Base-by-base conservation (phyloP, 129 eudicot genomes). In the Chrysanthemum makinoi region DNA sequence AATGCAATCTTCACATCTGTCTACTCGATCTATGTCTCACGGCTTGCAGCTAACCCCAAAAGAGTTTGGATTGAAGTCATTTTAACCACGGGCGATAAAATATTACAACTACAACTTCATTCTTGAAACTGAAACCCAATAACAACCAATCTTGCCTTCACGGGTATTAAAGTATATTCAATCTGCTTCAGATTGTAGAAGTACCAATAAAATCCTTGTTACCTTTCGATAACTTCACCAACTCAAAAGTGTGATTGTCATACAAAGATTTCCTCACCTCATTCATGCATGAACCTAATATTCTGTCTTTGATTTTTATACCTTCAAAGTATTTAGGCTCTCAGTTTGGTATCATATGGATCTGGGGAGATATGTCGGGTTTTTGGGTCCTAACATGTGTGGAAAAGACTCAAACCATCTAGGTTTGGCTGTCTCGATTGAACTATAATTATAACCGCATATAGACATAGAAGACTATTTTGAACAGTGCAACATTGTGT, bases 231-330 rank as follows among this genome's bases (percentile, higher is more conserved):
- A 16, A 16, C 13, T 66, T 66, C 57, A 66, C 55, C 17, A 44
- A 66, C 71, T 48, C 13, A 48, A 48, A 66, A 47, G 56, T 20
- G 71, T 66, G 22, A 66, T 47, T 47, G 39, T 66, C 13, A 35
- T 66, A 66, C 33, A 44, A 47, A 35, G 70, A 19, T 47, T 66
- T 66, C 54, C 24, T 18, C 35, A 11, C 56, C 48, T 47, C 70
- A 46, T 13, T 33, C 43, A 47, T 47, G 39, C 71, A 66, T 1
- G 43, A 66, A 66, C 43, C 57, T 18, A 2, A 46, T 66, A 53
- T 65, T 65, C 35, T 46, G 17, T 20, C 33, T 18, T 65, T 11
- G 9, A 53, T 65, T 33, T 65, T 33, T 30, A 46, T 10, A 24
- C 13, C 33, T 4, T 65, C 70, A 65, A 44, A 65, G 4, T 49